Evolutionary conservation across 2,329 filamentous ascomycete genomes (phyloP).

Genomic region (Chaetomium strumarium): DNA sequence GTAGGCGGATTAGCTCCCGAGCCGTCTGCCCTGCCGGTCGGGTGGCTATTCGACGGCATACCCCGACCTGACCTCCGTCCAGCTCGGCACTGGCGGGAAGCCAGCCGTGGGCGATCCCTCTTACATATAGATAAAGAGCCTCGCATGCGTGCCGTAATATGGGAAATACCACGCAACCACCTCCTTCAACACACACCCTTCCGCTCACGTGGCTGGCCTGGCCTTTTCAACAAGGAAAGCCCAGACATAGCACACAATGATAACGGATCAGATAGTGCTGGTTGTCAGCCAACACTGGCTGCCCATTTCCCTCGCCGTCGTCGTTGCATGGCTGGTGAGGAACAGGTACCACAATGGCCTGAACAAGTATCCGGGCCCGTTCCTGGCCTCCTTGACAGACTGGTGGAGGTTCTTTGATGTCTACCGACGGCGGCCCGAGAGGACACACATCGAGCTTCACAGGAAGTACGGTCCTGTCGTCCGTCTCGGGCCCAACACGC

Average conservation of each 20-base stretch:
- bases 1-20: conserved; percentile 12
- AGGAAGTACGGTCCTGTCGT: conserved; percentile 68
- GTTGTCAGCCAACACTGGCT: conserved; percentile 41
- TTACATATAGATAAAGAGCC: conserved; percentile 11
- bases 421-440: conserved; percentile 56
- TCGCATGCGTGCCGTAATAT: conserved; percentile 3
- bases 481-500: conserved; percentile 64
- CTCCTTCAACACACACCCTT: conserved; percentile 13
- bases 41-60: conserved; percentile 13
- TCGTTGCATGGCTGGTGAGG: conserved; percentile 38
- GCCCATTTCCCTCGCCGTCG: conserved; percentile 28
- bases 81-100: conserved; percentile 19
- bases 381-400: conserved; percentile 62
- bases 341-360: conserved; percentile 53
- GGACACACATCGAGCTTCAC: conserved; percentile 63
- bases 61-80: conserved; percentile 12
- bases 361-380: conserved; percentile 66
- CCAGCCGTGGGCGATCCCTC: conserved; percentile 3
- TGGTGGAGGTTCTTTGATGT: conserved; percentile 72
- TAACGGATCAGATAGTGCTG: conserved; percentile 33
- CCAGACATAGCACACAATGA: conserved; percentile 21
- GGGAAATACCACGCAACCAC: conserved; percentile 8
- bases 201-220: conserved; percentile 1
- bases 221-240: conserved; percentile 20
- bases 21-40: not conserved